Evolutionary conservation across 805 yeast genomes (phyloP), one percentile per base, ranked within the genome.

Genomic region (Schizosaccharomyces japonicus): DNA sequence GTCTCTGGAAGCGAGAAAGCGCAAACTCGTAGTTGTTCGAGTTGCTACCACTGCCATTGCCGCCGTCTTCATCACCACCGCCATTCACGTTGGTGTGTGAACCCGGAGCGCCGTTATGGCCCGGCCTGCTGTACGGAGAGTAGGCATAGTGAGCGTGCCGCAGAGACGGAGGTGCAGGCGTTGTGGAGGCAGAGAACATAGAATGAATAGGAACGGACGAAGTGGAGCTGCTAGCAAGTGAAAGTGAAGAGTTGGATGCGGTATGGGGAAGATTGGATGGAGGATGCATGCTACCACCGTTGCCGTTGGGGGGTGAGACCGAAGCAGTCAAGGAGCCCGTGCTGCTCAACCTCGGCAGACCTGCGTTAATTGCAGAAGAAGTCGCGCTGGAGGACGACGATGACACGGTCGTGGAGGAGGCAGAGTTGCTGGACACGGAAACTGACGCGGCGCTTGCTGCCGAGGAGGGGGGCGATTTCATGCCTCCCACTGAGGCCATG

Each of bases 1-100:
- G 53, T 48, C 63, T 64, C 44, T 61, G 54, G 49, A 63, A 56
- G 40, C 57, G 54, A 11, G 3, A 26, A 13, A 58, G 56, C 50
- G 53, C 50, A 47, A 50, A 34, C 44, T 52, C 47, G 31, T 29
- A 40, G 34, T 57, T 52, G 47, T 54, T 58, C 11, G 51, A 56
- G 47, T 45, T n/a, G 4, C 26, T 23, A n/a, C 17, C 31, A 23
- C 26, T 23, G 10, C 28, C 21, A 13, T 27, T 21, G 15, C 11
- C 32, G n/a, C n/a, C 21, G 4, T 42, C 33, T 17, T 27, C 31
- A 23, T 42, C 39, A 13, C 28, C 21, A 13, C 19, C 29, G 15
- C 11, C 32, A 17, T 11, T 23, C 5, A 17, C 26, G 29, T 28
- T 26, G 30, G 31, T 29, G n/a, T n/a, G 31, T 17, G 31, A 42